Conservation (phyloP, 129 eudicot species). For the Flaveria trinervia region DNA sequence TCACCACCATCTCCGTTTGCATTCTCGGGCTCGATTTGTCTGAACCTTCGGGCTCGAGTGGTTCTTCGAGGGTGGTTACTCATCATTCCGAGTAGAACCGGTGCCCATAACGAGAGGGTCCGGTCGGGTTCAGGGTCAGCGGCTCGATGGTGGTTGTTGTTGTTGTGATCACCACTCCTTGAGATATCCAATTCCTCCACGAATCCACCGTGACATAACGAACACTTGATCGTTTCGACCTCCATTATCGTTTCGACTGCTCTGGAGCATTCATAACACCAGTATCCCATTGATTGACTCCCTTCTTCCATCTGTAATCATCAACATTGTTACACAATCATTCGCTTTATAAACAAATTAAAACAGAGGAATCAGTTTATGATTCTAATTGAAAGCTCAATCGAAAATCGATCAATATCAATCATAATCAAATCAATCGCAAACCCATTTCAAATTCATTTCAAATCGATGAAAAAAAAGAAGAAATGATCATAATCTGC, state of each 20-base stretch:
- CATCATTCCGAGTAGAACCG: constrained; percentile 74
- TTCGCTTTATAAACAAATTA: too few relatives aligned
- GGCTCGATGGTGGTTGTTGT: constrained; percentile 18
- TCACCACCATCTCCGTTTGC: constrained; percentile 6
- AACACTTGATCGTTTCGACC: constrained; percentile 56
- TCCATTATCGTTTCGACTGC: constrained; percentile 57
- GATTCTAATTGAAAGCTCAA: too few relatives aligned
- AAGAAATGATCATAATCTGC: not conserved
- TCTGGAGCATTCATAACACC: constrained; percentile 63
- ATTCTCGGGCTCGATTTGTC: constrained; percentile 44
- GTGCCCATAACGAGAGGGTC: constrained; percentile 74
- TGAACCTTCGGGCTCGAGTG: constrained; percentile 40
- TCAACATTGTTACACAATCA: not conserved
- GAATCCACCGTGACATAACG: constrained; percentile 59
- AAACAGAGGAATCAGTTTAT: too few relatives aligned
- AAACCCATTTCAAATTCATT: too few relatives aligned
- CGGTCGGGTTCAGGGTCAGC: constrained; percentile 53
- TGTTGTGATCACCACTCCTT: constrained; percentile 24
- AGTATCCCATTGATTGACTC: constrained; percentile 50
- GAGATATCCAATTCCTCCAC: constrained; percentile 62
- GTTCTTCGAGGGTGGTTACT: constrained; percentile 47
- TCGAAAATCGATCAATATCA: too few relatives aligned
- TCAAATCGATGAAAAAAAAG: not conserved
- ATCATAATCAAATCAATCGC: too few relatives aligned
- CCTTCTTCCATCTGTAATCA: constrained; percentile 56